Evolutionary conservation across 2,329 filamentous ascomycete species (phyloP).

Genomic region (Colletotrichum liriopes): DNA sequence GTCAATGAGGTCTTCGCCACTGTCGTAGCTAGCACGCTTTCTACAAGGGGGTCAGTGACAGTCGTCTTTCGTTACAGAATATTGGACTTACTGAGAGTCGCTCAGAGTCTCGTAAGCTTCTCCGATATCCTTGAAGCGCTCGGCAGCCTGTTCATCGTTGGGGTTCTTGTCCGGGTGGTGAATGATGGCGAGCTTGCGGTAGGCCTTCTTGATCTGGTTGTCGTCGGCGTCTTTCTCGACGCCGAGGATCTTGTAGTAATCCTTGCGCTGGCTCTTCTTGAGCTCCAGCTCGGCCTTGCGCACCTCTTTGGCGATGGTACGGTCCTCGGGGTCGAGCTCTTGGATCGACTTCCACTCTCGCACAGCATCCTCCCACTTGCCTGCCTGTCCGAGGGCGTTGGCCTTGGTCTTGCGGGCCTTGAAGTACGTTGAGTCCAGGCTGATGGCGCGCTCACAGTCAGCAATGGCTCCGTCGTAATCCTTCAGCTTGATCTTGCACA

Average conservation of each 20-base stretch:
- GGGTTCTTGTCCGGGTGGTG: slow-evolving; percentile 99
- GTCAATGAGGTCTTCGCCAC: slow-evolving; percentile 91
- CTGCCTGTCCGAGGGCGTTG: slow-evolving; percentile 87
- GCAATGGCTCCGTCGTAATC: slow-evolving; percentile 85
- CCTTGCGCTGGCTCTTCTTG: slow-evolving; percentile 97
- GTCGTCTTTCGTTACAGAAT: neutral
- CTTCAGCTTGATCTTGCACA: slow-evolving; percentile 88
- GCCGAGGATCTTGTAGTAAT: slow-evolving; percentile 98
- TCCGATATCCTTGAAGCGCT: slow-evolving; percentile 97
- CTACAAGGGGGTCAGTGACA: slow-evolving; percentile 63
- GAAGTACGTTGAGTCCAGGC: slow-evolving; percentile 85
- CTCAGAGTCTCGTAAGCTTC: slow-evolving; percentile 97
- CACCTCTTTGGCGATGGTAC: slow-evolving; percentile 85
- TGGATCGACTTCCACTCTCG: slow-evolving; percentile 90
- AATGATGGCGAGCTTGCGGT: slow-evolving; percentile 92
- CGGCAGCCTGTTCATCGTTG: slow-evolving; percentile 85
- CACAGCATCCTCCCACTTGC: slow-evolving; percentile 93
- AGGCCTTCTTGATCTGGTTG: slow-evolving; percentile 93
- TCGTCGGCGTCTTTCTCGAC: slow-evolving; percentile 89
- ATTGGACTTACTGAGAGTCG: slow-evolving; percentile 84
- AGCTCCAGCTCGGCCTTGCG: slow-evolving; percentile 93
- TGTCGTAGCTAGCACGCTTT: slow-evolving; percentile 92
- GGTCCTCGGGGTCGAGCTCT: slow-evolving; percentile 87
- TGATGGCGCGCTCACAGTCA: slow-evolving; percentile 88
- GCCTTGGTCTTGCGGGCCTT: slow-evolving; percentile 97